Percentiles rank a stretch among this genome's conserved stretches.
Conservation (phyloP, 2,329 filamentous ascomycete species). For the Alternaria novae-zelandiae region DNA sequence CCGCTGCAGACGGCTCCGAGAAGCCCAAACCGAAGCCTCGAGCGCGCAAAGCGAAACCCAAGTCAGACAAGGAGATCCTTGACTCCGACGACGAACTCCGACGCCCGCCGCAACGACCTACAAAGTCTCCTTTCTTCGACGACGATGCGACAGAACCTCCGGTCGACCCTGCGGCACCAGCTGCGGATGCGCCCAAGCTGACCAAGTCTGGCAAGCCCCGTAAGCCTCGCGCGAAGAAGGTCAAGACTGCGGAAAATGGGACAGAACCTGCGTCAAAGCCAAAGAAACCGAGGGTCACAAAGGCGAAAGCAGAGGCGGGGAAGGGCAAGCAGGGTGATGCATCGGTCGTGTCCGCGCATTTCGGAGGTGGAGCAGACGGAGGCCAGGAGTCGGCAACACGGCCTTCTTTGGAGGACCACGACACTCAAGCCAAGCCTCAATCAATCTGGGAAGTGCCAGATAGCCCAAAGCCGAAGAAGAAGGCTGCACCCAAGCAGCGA, state of each 20-base stretch:
- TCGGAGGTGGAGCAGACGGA: slow-evolving; percentile 4
- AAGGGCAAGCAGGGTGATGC: slow-evolving; percentile 23
- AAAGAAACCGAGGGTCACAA: slow-evolving; percentile 34
- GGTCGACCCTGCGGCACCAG: slow-evolving; percentile 5
- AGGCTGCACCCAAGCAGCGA: slow-evolving; percentile 16
- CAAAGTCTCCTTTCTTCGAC: slow-evolving; percentile 31
- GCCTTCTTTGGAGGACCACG: not conserved
- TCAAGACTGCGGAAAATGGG: slow-evolving; percentile 11
- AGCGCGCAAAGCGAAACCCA: slow-evolving; percentile 36
- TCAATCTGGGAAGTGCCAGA: slow-evolving; percentile 36
- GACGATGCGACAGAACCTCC: slow-evolving; percentile 9
- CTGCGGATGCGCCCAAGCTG: slow-evolving; percentile 16
- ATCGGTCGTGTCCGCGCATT: slow-evolving; percentile 31
- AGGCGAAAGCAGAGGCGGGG: slow-evolving; percentile 20
- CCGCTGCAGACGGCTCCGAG: slow-evolving; percentile 8
- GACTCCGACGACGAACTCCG: slow-evolving; percentile 23
- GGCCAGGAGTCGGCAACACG: slow-evolving; percentile 1
- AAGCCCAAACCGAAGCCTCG: slow-evolving; percentile 34
- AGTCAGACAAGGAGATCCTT: slow-evolving; percentile 22
- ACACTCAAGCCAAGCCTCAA: not conserved
- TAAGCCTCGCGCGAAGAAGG: slow-evolving; percentile 42
- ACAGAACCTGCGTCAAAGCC: slow-evolving; percentile 26
- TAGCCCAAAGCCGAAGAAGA: slow-evolving; percentile 25
- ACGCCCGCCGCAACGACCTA: slow-evolving; percentile 14
- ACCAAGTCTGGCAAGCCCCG: slow-evolving; percentile 35